Evolutionary conservation across 306 rosid species (phyloP).

Genomic region (Gillenia trifoliata): DNA sequence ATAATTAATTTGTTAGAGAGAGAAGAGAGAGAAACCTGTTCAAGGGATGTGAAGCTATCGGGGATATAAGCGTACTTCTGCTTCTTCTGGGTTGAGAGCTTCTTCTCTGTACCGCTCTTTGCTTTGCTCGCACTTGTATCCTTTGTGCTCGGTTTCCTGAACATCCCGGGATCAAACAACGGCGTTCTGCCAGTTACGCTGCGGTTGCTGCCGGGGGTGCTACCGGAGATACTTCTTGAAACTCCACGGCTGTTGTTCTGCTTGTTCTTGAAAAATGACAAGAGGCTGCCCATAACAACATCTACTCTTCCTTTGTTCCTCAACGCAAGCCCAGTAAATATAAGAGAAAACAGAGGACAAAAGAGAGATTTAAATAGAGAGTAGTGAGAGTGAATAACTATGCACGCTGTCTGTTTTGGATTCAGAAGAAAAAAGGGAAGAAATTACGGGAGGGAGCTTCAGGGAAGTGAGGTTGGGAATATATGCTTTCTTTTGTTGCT

Average conservation of each 20-base stretch:
- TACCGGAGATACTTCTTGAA: not conserved
- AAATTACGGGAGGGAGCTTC: too few species aligned
- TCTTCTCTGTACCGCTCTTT: slow-evolving; percentile 4
- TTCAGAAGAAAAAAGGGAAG: not conserved
- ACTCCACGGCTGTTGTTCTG: not conserved
- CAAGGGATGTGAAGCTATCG: slow-evolving; percentile 55
- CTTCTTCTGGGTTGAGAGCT: slow-evolving; percentile 34
- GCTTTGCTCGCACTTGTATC: not conserved
- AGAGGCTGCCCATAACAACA: slow-evolving; percentile 42
- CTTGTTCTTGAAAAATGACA: slow-evolving; percentile 13
- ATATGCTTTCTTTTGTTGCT: not conserved
- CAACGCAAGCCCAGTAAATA: not conserved
- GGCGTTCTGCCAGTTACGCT: not conserved
- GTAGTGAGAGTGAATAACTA: not conserved
- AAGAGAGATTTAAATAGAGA: not conserved
- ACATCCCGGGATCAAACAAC: not conserved
- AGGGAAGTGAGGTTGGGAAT: not conserved
- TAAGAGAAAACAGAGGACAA: not conserved
- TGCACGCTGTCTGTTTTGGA: not conserved
- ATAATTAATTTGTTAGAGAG: not conserved
- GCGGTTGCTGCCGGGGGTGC: not conserved
- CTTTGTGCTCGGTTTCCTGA: not conserved
- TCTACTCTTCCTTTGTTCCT: not conserved
- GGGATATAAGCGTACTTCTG: slow-evolving; percentile 53
- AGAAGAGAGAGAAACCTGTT: slow-evolving; percentile 40